Conservation (phyloP, 148 eudicot genomes). For the Vaccinium corymbosum region DNA sequence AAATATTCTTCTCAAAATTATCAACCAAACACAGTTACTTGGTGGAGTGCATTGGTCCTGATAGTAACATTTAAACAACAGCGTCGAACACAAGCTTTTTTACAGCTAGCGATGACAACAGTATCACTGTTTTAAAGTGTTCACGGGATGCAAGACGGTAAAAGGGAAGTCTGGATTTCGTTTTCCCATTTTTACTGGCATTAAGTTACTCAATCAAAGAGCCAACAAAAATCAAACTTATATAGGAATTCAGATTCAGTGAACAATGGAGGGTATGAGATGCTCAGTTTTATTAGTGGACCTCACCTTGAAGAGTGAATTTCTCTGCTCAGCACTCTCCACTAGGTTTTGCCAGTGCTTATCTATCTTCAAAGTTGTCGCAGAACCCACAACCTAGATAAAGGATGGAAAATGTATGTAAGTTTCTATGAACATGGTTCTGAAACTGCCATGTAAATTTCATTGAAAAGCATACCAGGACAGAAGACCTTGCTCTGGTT, state of each 20-base stretch:
- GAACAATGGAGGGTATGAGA: background rate
- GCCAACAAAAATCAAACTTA: background rate
- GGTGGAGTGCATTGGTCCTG: background rate
- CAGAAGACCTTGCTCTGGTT: conserved; percentile 89
- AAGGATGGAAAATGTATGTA: conserved; percentile 2
- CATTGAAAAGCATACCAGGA: conserved; percentile 53
- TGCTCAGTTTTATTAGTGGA: background rate
- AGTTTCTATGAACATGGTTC: background rate
- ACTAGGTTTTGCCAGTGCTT: conserved; percentile 78
- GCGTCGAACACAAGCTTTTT: background rate
- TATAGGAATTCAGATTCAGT: background rate
- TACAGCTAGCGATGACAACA: background rate
- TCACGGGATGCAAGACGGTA: background rate
- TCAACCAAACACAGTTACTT: too few relatives aligned
- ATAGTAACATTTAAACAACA: background rate
- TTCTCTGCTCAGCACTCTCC: conserved; percentile 64
- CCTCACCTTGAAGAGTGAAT: conserved; percentile 57
- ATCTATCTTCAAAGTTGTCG: conserved; percentile 71
- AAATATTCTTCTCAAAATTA: too few relatives aligned
- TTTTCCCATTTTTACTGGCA: background rate
- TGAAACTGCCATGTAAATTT: background rate
- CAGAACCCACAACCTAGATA: conserved; percentile 84
- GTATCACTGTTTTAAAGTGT: background rate
- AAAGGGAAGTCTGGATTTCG: background rate
- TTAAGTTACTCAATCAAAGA: background rate